These are phyloP conservation scores for Globisporangium sylvaticum DNA, from an alignment of 352 stramenopile genomes.

Conservation along the genomic window DNA sequence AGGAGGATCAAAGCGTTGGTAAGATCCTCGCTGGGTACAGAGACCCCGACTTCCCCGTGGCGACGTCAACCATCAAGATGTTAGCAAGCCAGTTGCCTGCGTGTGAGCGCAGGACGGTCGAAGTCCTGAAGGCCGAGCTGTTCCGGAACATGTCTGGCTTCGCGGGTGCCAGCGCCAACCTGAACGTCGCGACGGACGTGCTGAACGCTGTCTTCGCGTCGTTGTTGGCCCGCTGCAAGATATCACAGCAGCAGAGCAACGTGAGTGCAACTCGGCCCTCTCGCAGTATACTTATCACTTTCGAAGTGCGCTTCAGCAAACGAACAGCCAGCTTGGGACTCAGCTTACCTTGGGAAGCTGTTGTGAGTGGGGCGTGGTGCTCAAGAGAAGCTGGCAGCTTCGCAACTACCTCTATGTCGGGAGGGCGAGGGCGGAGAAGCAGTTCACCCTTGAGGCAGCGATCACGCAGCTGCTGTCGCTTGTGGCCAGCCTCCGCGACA, in stretches of 20 bases:
- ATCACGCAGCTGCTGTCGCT: neutral
- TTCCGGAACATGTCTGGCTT: neutral
- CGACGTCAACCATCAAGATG: neutral
- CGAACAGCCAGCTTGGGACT: neutral
- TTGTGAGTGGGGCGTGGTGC: neutral
- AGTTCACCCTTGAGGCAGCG: neutral
- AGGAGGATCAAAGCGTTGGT: constrained; percentile 20
- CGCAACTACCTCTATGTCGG: neutral
- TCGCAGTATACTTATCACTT: neutral
- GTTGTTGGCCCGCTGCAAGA: neutral
- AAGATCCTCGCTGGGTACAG: constrained; percentile 18
- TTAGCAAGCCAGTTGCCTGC: neutral
- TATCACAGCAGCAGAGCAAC: neutral
- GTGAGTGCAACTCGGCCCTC: neutral
- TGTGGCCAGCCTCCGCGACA: neutral
- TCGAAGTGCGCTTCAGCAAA: neutral
- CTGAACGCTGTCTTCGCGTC: neutral
- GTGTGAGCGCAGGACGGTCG: neutral
- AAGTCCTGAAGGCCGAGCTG: neutral
- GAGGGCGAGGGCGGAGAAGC: neutral
- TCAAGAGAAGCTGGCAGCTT: neutral
- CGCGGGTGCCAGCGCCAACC: neutral
- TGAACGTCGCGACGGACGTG: neutral
- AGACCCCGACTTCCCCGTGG: constrained; percentile 10
- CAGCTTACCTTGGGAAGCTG: neutral